Conservation (phyloP, 345 rosid genomes). For the Erucastrum elatum region DNA sequence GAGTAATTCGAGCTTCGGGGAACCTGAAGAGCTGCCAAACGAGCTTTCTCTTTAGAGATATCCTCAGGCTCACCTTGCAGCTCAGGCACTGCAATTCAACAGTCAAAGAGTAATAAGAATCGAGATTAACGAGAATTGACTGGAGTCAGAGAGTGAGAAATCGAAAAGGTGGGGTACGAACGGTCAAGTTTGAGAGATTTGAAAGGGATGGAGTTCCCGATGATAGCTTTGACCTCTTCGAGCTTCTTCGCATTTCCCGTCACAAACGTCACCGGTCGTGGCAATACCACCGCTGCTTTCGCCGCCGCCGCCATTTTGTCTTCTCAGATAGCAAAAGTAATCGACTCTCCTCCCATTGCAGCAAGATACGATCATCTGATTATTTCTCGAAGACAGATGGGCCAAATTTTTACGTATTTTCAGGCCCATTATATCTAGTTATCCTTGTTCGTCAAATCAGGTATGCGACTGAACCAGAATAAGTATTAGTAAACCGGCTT, state of each 20-base stretch:
- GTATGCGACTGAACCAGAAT: not conserved
- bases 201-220: slow-evolving; percentile 81
- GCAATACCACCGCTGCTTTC: slow-evolving; percentile 47
- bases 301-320: slow-evolving; percentile 53
- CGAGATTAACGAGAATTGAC: not conserved
- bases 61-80: slow-evolving; percentile 92
- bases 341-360: not conserved
- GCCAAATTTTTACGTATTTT: not conserved
- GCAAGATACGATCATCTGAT: not conserved
- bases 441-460: not conserved
- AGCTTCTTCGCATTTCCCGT: slow-evolving; percentile 96
- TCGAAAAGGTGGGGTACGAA: slow-evolving; percentile 24
- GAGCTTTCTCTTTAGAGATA: slow-evolving; percentile 90
- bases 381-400: not conserved
- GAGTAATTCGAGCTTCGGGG: not conserved
- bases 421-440: slow-evolving; percentile 13
- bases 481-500: too few relatives aligned
- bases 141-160: not conserved
- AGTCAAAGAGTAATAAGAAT: not conserved
- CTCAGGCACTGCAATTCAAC: slow-evolving; percentile 63
- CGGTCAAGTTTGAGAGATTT: slow-evolving; percentile 87
- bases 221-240: slow-evolving; percentile 84
- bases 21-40: slow-evolving; percentile 83
- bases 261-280: slow-evolving; percentile 89
- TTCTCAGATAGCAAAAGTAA: not conserved